Percentiles rank a stretch among this genome's conserved stretches.
Conservation (phyloP, 768 basidiomycete genomes). For the Phanerochaete carnosa region DNA sequence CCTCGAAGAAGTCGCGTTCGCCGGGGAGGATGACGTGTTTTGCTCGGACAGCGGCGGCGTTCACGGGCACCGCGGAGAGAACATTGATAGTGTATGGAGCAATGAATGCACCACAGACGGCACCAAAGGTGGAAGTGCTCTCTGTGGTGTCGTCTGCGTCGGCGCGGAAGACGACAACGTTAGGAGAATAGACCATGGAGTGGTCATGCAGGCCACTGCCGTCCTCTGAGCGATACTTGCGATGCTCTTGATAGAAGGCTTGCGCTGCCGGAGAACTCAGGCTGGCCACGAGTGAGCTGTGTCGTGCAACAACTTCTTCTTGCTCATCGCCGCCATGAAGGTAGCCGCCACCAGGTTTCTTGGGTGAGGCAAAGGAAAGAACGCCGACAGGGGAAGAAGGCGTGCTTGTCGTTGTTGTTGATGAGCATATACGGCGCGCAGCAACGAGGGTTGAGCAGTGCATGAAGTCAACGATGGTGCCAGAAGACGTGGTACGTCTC, state of each 20-base stretch:
- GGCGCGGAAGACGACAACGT: constrained; percentile 39
- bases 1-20: constrained; percentile 33
- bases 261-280: constrained; percentile 30
- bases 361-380: constrained; percentile 42
- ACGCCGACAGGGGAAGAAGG: constrained; percentile 29
- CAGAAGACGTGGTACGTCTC: constrained; percentile 12
- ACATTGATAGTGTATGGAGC: constrained; percentile 37
- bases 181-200: constrained; percentile 45
- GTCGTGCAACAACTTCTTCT: constrained; percentile 40
- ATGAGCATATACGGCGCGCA: constrained; percentile 25
- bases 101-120: constrained; percentile 28
- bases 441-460: constrained; percentile 30
- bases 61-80: constrained; percentile 41
- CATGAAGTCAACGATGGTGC: constrained; percentile 27
- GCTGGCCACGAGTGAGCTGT: constrained; percentile 37
- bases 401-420: background rate
- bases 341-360: constrained; percentile 43
- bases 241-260: constrained; percentile 40
- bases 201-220: constrained; percentile 44
- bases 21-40: constrained; percentile 33
- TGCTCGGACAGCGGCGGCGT: constrained; percentile 37
- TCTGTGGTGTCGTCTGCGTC: constrained; percentile 24
- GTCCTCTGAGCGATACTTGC: constrained; percentile 29
- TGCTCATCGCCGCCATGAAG: constrained; percentile 44
- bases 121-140: constrained; percentile 8